Base-by-base conservation (phyloP, 2,329 filamentous ascomycete genomes). In the Xylaria sp. region DNA sequence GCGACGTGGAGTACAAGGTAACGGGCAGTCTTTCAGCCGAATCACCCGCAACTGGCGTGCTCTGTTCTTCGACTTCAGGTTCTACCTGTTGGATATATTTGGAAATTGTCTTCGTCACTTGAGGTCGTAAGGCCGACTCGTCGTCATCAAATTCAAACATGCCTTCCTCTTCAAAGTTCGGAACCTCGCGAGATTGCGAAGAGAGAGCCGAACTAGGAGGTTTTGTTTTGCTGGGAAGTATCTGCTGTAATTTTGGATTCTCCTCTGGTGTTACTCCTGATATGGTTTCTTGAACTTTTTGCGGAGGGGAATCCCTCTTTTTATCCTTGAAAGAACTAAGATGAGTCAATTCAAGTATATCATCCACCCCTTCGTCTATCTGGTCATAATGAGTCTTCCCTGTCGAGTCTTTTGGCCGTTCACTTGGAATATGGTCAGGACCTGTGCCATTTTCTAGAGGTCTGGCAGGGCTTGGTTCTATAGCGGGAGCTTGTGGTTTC, bases 131-230 rank as follows among this genome's bases (percentile, higher is more conserved):
- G 27, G 45, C 22, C 1, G 53, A 38, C 10, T 60, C 54, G 20
- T 69, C 70, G 1, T 78, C 77, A 57, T 85, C 84, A 61, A 85
- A 85, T 5, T 81, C 75, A 67, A 85, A 85, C 69, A 85, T 72
- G 7, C 81, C 81, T 33, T 82, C 81, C 3, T 80, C 79, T 2
- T 78, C 73, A 36, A 17, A 2, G 13, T 20, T 27, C 36, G 17
- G 45, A 38, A 10, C 54, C 9, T 53, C 20, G 17, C 39, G n/a
- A 20, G 50, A 10, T 36, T 44, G 45, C 39, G 55, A 31, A 45
- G 17, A 5, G 31, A 39, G 9, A 50, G 17, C 29, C 15, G 36
- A 9, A 25, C 20, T n/a, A 31, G 66, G 31, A 38, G 39, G 22
- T 39, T 65, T 67, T 36, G 61, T 33, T 50, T 38, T 33, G 44